phyloP scores from a whole-genome alignment of 2,329 filamentous ascomycete genomes.

The Aureobasidium namibiae region DNA sequence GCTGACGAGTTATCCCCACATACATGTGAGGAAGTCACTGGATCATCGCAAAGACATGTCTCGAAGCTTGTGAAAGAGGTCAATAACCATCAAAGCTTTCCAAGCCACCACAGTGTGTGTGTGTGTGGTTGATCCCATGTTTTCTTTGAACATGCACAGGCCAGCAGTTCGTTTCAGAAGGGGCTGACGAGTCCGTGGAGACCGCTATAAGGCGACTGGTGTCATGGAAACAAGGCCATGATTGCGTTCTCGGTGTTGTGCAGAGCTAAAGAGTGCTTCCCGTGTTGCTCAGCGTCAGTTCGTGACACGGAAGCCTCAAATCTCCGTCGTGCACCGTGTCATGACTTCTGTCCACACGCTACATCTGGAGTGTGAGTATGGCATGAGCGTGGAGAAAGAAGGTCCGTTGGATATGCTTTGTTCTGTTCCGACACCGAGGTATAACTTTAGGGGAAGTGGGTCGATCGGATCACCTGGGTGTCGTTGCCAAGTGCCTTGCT shows the following conservation, averaged over 20 bases:
- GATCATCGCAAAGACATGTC: neutral
- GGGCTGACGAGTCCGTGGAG: neutral
- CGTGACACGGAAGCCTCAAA: slow-evolving; percentile 12
- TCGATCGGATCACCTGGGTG: neutral
- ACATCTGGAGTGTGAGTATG: neutral
- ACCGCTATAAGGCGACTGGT: slow-evolving; percentile 1
- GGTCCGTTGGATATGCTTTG: slow-evolving; percentile 8
- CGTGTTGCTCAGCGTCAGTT: slow-evolving; percentile 7
- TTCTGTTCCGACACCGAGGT: neutral
- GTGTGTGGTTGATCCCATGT: neutral
- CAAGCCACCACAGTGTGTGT: neutral
- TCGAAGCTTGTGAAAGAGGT: neutral
- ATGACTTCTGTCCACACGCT: neutral
- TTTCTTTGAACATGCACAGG: slow-evolving; percentile 9
- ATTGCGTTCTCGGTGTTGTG: slow-evolving; percentile 10
- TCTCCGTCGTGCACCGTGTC: slow-evolving; percentile 8
- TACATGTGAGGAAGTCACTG: neutral
- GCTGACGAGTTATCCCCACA: neutral
- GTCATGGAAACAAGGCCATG: slow-evolving; percentile 3
- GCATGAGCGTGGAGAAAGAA: slow-evolving; percentile 4
- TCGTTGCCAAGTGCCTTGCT: neutral
- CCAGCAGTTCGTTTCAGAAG: slow-evolving; percentile 2
- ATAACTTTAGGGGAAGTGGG: neutral
- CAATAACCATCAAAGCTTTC: neutral
- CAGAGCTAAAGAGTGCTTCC: slow-evolving; percentile 7